These are phyloP conservation scores for Fusarium sp. DNA, from an alignment of 2,329 filamentous ascomycete species.

Conservation along the genomic window DNA sequence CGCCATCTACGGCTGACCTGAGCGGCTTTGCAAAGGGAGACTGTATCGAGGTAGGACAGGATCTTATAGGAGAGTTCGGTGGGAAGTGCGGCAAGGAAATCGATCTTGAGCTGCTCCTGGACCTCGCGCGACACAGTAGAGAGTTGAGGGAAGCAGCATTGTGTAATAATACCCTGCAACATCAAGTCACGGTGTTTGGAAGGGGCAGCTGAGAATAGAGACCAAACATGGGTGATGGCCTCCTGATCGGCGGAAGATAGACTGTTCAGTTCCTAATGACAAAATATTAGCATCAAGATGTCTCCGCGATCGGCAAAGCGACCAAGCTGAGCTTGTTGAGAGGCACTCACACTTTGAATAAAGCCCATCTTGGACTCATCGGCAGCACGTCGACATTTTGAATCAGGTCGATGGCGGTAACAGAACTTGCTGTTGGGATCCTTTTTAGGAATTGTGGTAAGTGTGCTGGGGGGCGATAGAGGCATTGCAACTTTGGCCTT, in stretches of 20 bases:
- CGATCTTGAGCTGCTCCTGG: constrained; percentile 95
- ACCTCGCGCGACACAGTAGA: constrained; percentile 92
- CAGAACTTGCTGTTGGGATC: constrained; percentile 89
- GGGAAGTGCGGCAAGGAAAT: constrained; percentile 90
- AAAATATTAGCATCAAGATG: constrained; percentile 1
- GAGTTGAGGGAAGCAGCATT: constrained; percentile 97
- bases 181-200: constrained; percentile 95
- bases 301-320: not conserved
- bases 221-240: constrained; percentile 97
- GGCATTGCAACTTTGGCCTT: constrained; percentile 57
- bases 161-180: constrained; percentile 93
- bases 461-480: constrained; percentile 26
- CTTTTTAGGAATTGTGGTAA: constrained; percentile 53
- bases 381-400: constrained; percentile 91
- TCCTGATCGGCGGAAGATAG: constrained; percentile 89
- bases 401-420: constrained; percentile 93
- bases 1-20: constrained; percentile 93
- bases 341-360: constrained; percentile 78
- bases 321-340: not conserved
- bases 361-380: constrained; percentile 97
- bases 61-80: constrained; percentile 94
- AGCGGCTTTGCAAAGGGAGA: constrained; percentile 93
- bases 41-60: constrained; percentile 90
- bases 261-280: constrained; percentile 77
- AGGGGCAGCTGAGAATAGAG: constrained; percentile 94